Evolutionary conservation across 208 protist genomes (phyloP).

Genomic region (Trypanosoma melophagium): DNA sequence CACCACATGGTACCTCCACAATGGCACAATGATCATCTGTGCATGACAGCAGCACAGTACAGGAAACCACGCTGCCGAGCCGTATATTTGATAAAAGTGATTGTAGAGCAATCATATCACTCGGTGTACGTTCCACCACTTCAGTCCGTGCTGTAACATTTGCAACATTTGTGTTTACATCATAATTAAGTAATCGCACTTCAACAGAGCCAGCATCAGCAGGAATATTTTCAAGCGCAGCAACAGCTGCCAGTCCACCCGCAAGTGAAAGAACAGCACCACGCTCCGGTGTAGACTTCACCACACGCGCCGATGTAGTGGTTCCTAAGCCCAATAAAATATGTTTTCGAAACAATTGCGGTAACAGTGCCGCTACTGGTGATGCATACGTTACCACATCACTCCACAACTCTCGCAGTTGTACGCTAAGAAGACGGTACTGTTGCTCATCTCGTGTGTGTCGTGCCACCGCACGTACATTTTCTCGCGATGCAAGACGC

Average conservation of each 20-base stretch:
- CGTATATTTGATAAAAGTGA: conserved; percentile 33
- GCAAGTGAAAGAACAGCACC: conserved; percentile 60
- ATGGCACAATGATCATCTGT: conserved; percentile 84
- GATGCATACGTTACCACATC: conserved; percentile 50
- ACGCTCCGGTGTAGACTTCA: conserved; percentile 43
- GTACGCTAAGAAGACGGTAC: conserved; percentile 68
- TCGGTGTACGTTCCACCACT: conserved; percentile 71
- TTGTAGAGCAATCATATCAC: conserved; percentile 41
- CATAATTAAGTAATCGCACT: conserved; percentile 85
- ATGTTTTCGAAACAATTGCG: conserved; percentile 79
- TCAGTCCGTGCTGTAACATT: conserved; percentile 66
- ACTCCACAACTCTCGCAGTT: conserved; percentile 61
- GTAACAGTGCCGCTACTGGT: conserved; percentile 47
- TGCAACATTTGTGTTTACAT: conserved; percentile 59
- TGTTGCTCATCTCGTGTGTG: conserved; percentile 68
- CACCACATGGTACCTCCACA: conserved; percentile 55
- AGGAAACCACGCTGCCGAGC: conserved; percentile 43
- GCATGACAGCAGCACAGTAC: conserved; percentile 67
- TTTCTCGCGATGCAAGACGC: conserved; percentile 51
- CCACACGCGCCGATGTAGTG: conserved; percentile 59
- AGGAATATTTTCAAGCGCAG: conserved; percentile 51
- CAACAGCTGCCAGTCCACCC: conserved; percentile 66
- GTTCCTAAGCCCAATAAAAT: conserved; percentile 74
- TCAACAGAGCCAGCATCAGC: conserved; percentile 33
- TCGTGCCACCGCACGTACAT: conserved; percentile 43